phyloP scores from a whole-genome alignment of 495 filamentous ascomycete species.

The Hyaloscypha bicolor region DNA sequence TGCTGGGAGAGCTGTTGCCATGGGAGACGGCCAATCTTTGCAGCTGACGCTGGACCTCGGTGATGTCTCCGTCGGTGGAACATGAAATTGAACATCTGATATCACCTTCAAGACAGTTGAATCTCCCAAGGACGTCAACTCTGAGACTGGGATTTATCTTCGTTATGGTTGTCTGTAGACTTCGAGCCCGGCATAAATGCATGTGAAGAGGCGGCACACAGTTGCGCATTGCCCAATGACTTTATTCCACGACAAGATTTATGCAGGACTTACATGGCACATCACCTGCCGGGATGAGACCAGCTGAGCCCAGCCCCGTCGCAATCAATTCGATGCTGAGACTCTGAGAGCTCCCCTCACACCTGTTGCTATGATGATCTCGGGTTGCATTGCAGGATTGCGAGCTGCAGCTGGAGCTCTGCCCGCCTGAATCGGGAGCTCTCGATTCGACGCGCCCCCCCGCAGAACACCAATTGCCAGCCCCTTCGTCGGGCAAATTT shows the following conservation, averaged over 20 bases:
- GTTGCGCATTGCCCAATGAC: conserved; percentile 1
- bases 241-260: conserved; percentile 3
- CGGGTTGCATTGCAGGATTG: background rate
- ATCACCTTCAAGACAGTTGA: too few species aligned
- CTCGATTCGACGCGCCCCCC: background rate
- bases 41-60: background rate
- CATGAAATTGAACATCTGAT: background rate
- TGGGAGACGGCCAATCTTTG: background rate
- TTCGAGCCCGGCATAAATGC: background rate
- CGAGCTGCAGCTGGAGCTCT: background rate
- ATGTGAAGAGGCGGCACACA: background rate
- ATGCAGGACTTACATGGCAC: background rate
- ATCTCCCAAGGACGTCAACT: too few species aligned
- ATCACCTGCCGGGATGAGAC: background rate
- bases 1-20: background rate
- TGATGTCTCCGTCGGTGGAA: background rate
- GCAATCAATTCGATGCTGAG: conserved; percentile 8
- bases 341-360: background rate
- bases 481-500: background rate
- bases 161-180: background rate
- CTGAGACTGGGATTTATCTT: background rate
- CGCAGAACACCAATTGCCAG: background rate
- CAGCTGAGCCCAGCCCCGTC: conserved; percentile 4
- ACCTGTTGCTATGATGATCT: background rate
- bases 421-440: background rate